Evolutionary conservation across 129 eudicot species (phyloP).

Genomic region (Smallanthus sonchifolius): DNA sequence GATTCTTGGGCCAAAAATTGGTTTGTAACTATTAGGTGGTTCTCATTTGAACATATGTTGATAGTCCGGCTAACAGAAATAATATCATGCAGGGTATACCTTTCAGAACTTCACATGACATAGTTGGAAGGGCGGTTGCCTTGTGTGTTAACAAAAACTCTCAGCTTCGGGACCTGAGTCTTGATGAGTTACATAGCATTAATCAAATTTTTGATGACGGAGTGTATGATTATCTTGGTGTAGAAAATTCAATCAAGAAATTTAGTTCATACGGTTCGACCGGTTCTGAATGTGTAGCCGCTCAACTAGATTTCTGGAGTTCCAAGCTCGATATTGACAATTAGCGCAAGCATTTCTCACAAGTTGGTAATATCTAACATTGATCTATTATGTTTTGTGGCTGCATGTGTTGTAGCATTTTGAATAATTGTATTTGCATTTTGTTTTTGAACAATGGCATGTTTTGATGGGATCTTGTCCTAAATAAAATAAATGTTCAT

Average conservation of each 20-base stretch:
- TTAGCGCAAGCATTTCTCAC: not conserved
- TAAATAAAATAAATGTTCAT: too few relatives aligned
- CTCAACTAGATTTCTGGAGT: conserved; percentile 73
- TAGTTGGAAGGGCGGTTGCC: conserved; percentile 91
- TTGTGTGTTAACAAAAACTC: conserved; percentile 69
- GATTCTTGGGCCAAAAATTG: not conserved
- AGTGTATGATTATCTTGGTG: conserved; percentile 88
- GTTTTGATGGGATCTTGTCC: too few relatives aligned
- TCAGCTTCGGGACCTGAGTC: conserved; percentile 65
- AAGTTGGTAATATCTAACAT: not conserved
- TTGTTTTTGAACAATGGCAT: not conserved
- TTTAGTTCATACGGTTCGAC: conserved; percentile 95
- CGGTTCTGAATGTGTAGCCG: conserved; percentile 88
- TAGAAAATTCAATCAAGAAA: conserved; percentile 78
- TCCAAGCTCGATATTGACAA: conserved; percentile 37
- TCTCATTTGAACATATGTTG: not conserved
- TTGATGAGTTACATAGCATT: conserved; percentile 59
- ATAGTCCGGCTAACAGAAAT: not conserved
- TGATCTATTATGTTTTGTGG: not conserved
- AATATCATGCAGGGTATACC: conserved; percentile 60
- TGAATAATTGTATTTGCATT: not conserved
- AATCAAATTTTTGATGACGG: conserved; percentile 51
- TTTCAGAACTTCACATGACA: conserved; percentile 89
- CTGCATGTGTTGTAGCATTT: not conserved
- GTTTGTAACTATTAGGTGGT: not conserved